Evolutionary conservation across 2,329 filamentous ascomycete genomes (phyloP).

Genomic region (Ceratocystis variospora): DNA sequence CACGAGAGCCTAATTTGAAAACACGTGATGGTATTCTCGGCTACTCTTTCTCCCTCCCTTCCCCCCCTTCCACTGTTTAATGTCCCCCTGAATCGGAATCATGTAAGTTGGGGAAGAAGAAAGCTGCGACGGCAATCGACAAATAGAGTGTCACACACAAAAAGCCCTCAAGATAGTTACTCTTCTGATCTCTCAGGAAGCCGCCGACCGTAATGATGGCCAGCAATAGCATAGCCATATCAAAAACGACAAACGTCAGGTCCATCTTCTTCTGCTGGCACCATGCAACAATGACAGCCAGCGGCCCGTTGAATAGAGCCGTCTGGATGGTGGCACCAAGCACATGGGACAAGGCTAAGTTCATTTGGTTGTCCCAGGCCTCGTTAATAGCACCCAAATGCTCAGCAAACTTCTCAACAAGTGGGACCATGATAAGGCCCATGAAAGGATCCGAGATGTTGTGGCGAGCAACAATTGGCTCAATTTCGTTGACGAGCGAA

Average conservation of each 20-base stretch:
- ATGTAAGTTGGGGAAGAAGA: constrained; percentile 38
- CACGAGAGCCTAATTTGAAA: background rate
- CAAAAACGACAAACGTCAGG: constrained; percentile 77
- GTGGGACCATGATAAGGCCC: constrained; percentile 62
- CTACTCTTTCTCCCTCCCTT: background rate
- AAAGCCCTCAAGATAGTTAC: constrained; percentile 77
- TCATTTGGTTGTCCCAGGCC: constrained; percentile 72
- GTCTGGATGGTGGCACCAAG: constrained; percentile 82
- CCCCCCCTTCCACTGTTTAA: background rate
- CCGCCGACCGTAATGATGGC: constrained; percentile 77
- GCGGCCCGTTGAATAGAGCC: constrained; percentile 71
- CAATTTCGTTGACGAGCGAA: constrained; percentile 59
- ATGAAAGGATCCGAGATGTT: constrained; percentile 41
- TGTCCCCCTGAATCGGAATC: background rate
- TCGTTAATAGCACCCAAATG: constrained; percentile 75
- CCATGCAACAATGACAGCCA: constrained; percentile 77
- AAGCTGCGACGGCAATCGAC: constrained; percentile 45
- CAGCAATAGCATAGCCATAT: constrained; percentile 66
- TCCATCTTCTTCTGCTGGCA: constrained; percentile 56
- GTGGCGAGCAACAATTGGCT: constrained; percentile 36
- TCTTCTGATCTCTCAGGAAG: constrained; percentile 76
- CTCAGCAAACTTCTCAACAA: constrained; percentile 78
- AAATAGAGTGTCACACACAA: constrained; percentile 59
- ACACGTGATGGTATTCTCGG: background rate
- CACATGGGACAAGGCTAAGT: constrained; percentile 73